phyloP scores from a whole-genome alignment of 352 stramenopile genomes.

The Pythium periplocum region DNA sequence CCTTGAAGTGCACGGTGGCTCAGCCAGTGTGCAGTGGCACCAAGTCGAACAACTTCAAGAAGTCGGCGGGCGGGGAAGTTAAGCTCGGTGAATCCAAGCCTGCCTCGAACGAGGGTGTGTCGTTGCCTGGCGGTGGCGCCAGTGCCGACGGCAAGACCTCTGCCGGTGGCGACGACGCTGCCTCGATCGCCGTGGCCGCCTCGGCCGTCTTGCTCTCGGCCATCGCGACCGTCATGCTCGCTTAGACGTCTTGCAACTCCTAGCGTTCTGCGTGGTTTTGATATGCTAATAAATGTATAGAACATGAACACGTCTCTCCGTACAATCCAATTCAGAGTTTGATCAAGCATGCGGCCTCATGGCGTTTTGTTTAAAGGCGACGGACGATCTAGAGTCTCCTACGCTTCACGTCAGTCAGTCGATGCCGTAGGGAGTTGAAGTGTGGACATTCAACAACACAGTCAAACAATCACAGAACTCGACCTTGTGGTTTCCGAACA shows the following conservation, averaged over 20 bases:
- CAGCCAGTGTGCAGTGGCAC: slow-evolving; percentile 25
- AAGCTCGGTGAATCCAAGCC: slow-evolving; percentile 9
- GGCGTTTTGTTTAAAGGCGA: no score
- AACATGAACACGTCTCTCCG: no score
- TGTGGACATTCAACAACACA: slow-evolving; percentile 3
- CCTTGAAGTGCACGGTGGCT: slow-evolving; percentile 17
- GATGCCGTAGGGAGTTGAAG: not conserved
- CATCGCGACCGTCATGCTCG: slow-evolving; percentile 14
- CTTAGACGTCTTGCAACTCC: slow-evolving; percentile 3
- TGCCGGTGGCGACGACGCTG: not conserved
- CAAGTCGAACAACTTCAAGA: slow-evolving; percentile 10
- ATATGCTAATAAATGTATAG: not conserved
- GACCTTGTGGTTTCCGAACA: no score
- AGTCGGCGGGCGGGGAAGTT: slow-evolving; percentile 5
- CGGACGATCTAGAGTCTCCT: no score
- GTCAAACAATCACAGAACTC: not conserved
- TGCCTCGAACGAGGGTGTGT: slow-evolving; percentile 13
- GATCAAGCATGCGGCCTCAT: no score
- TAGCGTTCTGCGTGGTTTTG: slow-evolving; percentile 1
- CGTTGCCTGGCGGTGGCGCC: slow-evolving; percentile 2
- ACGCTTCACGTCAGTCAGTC: no score
- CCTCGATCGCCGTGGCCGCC: slow-evolving; percentile 1
- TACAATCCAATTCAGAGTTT: no score
- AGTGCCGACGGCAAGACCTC: slow-evolving; percentile 11
- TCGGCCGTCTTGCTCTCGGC: slow-evolving; percentile 12